Percentiles rank a stretch among this genome's conserved stretches.
These are phyloP conservation scores for Saturnispora halmiae DNA, from an alignment of 805 yeast genomes.

Conservation along the genomic window DNA sequence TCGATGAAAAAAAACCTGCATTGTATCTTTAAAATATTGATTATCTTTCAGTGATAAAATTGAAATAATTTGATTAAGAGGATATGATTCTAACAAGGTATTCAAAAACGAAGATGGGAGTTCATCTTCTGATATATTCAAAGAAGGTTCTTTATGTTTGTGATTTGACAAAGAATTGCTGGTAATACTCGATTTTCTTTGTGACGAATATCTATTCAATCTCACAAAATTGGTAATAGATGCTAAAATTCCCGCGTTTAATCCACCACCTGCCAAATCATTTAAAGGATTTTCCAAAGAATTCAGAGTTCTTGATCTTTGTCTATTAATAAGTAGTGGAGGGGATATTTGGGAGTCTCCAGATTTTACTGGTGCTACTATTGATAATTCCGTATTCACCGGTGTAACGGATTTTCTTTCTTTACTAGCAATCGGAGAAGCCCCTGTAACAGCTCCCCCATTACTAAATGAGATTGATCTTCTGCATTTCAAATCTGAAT, in stretches of 20 bases:
- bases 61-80: slow-evolving; percentile 21
- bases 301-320: slow-evolving; percentile 28
- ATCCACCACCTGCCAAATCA: slow-evolving; percentile 6
- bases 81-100: slow-evolving; percentile 23
- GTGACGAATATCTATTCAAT: slow-evolving; percentile 15
- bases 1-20: slow-evolving; percentile 23
- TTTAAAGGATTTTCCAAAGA: slow-evolving; percentile 18
- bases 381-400: too few relatives aligned
- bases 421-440: too few relatives aligned
- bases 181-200: slow-evolving; percentile 7
- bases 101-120: slow-evolving; percentile 27
- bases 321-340: slow-evolving; percentile 15
- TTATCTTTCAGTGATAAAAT: slow-evolving; percentile 27
- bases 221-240: slow-evolving; percentile 26
- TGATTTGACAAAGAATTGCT: background rate
- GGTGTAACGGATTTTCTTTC: too few relatives aligned
- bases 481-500: background rate
- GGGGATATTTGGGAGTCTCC: background rate
- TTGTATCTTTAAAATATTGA: slow-evolving; percentile 20
- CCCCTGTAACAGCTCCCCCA: background rate
- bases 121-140: slow-evolving; percentile 19
- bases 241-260: slow-evolving; percentile 21
- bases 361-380: background rate
- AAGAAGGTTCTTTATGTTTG: slow-evolving; percentile 1
- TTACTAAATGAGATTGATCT: background rate